Evolutionary conservation across 441 rosid genomes (phyloP).

Genomic region (Populus hybrid): DNA sequence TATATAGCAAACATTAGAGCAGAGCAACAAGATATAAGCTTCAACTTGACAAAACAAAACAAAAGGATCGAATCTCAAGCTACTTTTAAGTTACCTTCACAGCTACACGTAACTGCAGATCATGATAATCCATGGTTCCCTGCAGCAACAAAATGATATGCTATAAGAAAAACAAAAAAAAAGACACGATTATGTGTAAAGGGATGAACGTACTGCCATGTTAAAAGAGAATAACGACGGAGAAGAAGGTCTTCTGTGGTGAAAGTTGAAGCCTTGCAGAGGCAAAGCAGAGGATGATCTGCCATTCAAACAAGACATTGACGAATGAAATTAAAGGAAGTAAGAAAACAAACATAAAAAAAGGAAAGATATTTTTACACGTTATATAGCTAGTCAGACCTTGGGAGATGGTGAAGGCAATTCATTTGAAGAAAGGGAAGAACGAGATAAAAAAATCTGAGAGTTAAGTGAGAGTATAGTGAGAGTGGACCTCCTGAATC

Average conservation of each 20-base stretch:
- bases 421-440: slow-evolving; percentile 36
- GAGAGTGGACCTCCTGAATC: neutral
- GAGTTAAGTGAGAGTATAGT: neutral
- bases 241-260: slow-evolving; percentile 28
- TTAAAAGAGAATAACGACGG: slow-evolving; percentile 18
- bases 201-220: slow-evolving; percentile 9
- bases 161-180: neutral
- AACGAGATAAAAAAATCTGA: neutral
- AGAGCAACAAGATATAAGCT: neutral
- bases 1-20: neutral
- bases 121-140: slow-evolving; percentile 36
- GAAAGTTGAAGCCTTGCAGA: slow-evolving; percentile 37
- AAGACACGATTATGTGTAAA: neutral
- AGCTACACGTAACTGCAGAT: slow-evolving; percentile 28
- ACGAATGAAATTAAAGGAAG: neutral
- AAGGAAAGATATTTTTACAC: neutral
- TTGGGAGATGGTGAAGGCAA: slow-evolving; percentile 57
- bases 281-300: slow-evolving; percentile 61
- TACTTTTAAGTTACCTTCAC: slow-evolving; percentile 43
- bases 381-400: slow-evolving; percentile 23
- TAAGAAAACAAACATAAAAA: neutral
- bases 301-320: slow-evolving; percentile 11
- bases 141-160: slow-evolving; percentile 18
- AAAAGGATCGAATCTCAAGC: neutral
- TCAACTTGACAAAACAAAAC: neutral